phyloP scores from a whole-genome alignment of 164 flowering plant genomes.

The Cinnamomum micranthum region DNA sequence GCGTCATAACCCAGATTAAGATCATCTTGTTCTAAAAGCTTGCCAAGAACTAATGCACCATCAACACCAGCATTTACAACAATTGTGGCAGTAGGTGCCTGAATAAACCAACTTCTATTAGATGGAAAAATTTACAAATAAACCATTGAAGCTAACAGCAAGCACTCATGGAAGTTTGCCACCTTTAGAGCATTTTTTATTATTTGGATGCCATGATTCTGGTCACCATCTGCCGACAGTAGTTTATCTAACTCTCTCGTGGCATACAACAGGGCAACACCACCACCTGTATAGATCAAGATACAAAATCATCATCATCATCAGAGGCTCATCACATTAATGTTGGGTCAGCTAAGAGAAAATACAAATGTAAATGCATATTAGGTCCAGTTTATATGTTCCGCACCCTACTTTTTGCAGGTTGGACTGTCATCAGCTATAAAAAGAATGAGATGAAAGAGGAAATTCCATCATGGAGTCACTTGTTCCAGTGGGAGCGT shows the following conservation, averaged over 20 bases:
- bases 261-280: conserved; percentile 83
- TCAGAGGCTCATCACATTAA: too few relatives aligned
- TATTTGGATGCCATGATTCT: conserved; percentile 71
- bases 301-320: too few relatives aligned
- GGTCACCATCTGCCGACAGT: conserved; percentile 60
- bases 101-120: conserved; percentile 10
- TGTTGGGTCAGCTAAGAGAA: not conserved
- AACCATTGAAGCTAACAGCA: not conserved
- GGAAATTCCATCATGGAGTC: not conserved
- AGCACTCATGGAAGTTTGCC: not conserved
- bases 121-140: not conserved
- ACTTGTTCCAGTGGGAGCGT: not conserved
- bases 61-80: conserved; percentile 83
- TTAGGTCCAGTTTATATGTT: not conserved
- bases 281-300: conserved; percentile 60
- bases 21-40: conserved; percentile 77
- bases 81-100: conserved; percentile 76
- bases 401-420: not conserved
- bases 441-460: not conserved
- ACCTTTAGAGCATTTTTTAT: conserved; percentile 85
- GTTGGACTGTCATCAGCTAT: not conserved
- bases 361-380: not conserved
- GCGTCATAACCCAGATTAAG: conserved; percentile 76
- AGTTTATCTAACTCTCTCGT: conserved; percentile 59
- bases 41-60: conserved; percentile 63